Evolutionary conservation across 495 filamentous ascomycete genomes (phyloP).

Genomic region (Annulohypoxylon bovei): DNA sequence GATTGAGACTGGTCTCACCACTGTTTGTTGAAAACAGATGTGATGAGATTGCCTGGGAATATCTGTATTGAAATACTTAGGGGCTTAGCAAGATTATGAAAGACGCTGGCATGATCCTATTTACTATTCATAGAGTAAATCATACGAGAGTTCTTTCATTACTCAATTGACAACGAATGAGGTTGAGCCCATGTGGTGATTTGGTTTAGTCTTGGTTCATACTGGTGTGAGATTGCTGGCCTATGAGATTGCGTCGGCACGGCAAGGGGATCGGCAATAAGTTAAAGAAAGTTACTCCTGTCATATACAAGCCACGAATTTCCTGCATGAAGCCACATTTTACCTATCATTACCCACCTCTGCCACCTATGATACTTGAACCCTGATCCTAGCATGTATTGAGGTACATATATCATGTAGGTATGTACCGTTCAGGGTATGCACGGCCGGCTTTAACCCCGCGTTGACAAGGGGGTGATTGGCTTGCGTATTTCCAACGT

Average conservation of each 20-base stretch:
- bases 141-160: slow-evolving; percentile 21
- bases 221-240: not conserved
- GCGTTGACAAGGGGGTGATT: slow-evolving; percentile 12
- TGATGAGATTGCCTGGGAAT: not conserved
- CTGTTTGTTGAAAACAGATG: slow-evolving; percentile 10
- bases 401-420: not conserved
- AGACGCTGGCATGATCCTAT: not conserved
- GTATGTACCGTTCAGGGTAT: not conserved
- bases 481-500: slow-evolving; percentile 16
- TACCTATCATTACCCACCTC: not conserved
- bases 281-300: slow-evolving; percentile 39
- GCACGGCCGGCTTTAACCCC: slow-evolving; percentile 28
- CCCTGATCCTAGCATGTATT: not conserved
- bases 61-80: slow-evolving; percentile 22
- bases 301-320: slow-evolving; percentile 2
- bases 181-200: slow-evolving; percentile 21
- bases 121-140: slow-evolving; percentile 1
- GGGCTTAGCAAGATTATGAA: not conserved
- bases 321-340: not conserved
- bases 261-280: slow-evolving; percentile 45
- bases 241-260: slow-evolving; percentile 23
- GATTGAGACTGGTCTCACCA: not conserved
- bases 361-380: no score
- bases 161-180: slow-evolving; percentile 16
- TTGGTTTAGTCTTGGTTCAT: not conserved